These are phyloP conservation scores for Boletus sp. DNA, from an alignment of 768 basidiomycete genomes.

Conservation along the genomic window DNA sequence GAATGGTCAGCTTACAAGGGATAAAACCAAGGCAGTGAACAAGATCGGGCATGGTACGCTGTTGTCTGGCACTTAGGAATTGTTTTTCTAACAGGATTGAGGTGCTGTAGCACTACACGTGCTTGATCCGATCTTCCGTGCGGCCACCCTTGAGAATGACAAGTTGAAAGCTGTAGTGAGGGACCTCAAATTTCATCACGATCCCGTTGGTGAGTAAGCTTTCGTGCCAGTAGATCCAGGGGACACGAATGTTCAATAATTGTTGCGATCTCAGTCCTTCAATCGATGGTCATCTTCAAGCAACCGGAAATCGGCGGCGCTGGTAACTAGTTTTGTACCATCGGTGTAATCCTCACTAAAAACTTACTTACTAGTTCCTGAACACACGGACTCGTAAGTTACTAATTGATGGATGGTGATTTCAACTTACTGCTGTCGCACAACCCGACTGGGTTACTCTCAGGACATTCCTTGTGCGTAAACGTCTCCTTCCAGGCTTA, in stretches of 20 bases:
- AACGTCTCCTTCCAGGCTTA: not conserved
- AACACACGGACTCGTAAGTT: conserved; percentile 91
- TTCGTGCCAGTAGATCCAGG: not conserved
- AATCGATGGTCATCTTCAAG: conserved; percentile 96
- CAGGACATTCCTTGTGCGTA: conserved; percentile 72
- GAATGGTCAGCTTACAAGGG: conserved; percentile 65
- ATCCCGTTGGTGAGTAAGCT: conserved; percentile 68
- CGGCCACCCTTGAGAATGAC: conserved; percentile 78
- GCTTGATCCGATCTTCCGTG: conserved; percentile 77
- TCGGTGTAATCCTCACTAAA: not conserved
- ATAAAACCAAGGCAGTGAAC: conserved; percentile 82
- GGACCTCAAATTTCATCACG: conserved; percentile 78
- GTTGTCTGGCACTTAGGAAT: not conserved
- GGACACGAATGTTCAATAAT: not conserved
- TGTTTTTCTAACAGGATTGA: not conserved
- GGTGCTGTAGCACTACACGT: conserved; percentile 69
- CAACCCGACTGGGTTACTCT: not conserved
- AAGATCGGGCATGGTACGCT: conserved; percentile 86
- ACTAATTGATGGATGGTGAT: not conserved
- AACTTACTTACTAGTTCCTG: conserved; percentile 54
- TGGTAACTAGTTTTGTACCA: conserved; percentile 47
- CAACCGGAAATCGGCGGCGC: conserved; percentile 91
- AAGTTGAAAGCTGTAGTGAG: conserved; percentile 64
- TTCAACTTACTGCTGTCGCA: not conserved
- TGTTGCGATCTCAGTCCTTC: conserved; percentile 53